Base-by-base conservation (phyloP, 805 yeast species). In the Ascoidea rubescens region DNA sequence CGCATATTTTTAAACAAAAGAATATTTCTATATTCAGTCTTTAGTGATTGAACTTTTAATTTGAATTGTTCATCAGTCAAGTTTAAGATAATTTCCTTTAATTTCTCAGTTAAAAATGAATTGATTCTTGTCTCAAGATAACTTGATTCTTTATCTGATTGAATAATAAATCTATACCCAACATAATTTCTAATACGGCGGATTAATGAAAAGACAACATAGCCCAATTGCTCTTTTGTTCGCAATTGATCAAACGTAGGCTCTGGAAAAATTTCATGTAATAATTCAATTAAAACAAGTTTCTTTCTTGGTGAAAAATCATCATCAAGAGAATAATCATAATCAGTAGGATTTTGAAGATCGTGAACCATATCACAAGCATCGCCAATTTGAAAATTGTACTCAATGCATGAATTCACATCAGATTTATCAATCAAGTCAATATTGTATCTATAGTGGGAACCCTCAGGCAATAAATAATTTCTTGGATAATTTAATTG, bases 191-290 rank as follows among this genome's bases (percentile, higher is more conserved):
- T 47, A 93, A 80, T 62, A 14, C 14, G 43, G 14, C 8, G 14
- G 14, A 10, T 37, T 10, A 14, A 37, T 10, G 43, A 37, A 37
- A 87, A 88, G 0, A 90, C 97, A 56, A 90, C 89, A 61, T 90
- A 90, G 1, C 98, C 97, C 42, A 90, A 73, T 66, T 91, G 97
- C 67, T 90, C 97, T 59, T 87, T 83, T 5, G 98, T 90, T 66
- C 98, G 78, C 53, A 90, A 73, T 56, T 84, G 84, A 62, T 87
- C 82, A 67, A 90, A 91, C 53, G 90, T 85, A 4, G 96, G 96
- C 63, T 91, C 97, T 58, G 77, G 79, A 50, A 84, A 70, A 56
- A 89, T 74, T 55, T 87, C 91, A 0, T 84, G 77, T 49, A 87
- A 66, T 51, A 91, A 67, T 50, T 83, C 87, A 14, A 84, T 72